Base-by-base conservation (phyloP, 176 grass and related monocot genomes). In the Eleusine indica region DNA sequence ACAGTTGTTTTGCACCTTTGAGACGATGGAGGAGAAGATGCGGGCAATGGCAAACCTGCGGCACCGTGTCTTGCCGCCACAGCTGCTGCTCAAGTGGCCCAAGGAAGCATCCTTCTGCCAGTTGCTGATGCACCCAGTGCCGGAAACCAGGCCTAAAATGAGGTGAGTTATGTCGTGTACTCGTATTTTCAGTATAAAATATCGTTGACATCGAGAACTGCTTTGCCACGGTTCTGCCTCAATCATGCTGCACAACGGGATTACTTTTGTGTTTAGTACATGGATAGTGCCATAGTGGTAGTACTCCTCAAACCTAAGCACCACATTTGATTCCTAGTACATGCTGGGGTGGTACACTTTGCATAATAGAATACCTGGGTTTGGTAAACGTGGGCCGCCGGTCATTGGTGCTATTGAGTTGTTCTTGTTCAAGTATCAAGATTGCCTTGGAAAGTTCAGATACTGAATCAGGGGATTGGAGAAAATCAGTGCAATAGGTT, bases 41-140 rank as follows among this genome's bases (percentile, higher is more conserved):
- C 76, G 84, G 70, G 92, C 92, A 42, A 99, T 99, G 97, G 70
- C 78, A 0, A 99, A 96, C 75, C 88, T 99, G 80, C 89, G 91
- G 58, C 75, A 99, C 39, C 87, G 96, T 10, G 93, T 99, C 29
- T 66, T 99, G 30, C 96, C 93, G 3, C 91, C 96, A 1, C 91
- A 96, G 38, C 56, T 96, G 53, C 87, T 99, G 47, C 91, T 96
- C 70, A 99, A 90, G 71, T 94, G 96, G 93, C 83, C 96, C 49
- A 96, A 94, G 85, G 96, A 99, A 85, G 96, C 93, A 44, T 94
- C 96, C 30, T 96, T 95, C 80, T 96, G 96, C 86, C 93, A 96
- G 78, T 83, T 92, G 89, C 79, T 99, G n/a, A 92, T 96, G 96
- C 96, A 96, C 81, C 96, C 96, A 21, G 72, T 75, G n/a, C 91